Conservation (phyloP, 139 green algal genomes). For the Closterium sp. region DNA sequence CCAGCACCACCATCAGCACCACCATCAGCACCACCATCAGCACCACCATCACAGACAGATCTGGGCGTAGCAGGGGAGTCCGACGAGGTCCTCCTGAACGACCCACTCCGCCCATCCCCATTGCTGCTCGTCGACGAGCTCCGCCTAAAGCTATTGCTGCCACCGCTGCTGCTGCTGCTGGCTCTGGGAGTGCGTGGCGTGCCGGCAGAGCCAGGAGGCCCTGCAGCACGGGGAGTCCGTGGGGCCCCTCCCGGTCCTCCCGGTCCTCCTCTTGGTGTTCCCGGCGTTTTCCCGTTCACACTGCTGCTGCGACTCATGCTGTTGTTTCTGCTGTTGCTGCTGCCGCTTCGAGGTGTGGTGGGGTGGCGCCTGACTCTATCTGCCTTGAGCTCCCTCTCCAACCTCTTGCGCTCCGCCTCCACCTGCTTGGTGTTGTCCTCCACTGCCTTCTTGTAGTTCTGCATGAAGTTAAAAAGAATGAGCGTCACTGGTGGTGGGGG, state of each 20-base stretch:
- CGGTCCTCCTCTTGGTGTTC: background rate
- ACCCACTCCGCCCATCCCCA: background rate
- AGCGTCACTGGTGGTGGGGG: conserved; percentile 10
- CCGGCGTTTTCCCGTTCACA: background rate
- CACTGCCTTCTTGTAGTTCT: conserved; percentile 27
- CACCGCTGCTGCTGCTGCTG: background rate
- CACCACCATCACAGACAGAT: background rate
- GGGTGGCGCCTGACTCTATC: background rate
- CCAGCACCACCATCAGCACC: background rate
- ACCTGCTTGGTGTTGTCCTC: conserved; percentile 33
- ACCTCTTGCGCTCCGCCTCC: conserved; percentile 38
- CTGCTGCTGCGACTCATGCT: background rate
- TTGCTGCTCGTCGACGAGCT: background rate
- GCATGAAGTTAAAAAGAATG: conserved; percentile 48
- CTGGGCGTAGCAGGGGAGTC: background rate
- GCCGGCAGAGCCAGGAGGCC: background rate
- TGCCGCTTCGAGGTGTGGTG: background rate
- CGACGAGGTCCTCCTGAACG: background rate
- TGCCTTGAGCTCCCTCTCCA: conserved; percentile 22
- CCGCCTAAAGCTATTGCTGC: background rate
- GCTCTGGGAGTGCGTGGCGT: background rate
- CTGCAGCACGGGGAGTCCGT: background rate
- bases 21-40: background rate
- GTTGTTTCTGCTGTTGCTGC: conserved; percentile 3
- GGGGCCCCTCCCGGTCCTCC: background rate